These are phyloP conservation scores for Myotisia sp. DNA, from an alignment of 2,329 filamentous ascomycete species.

Conservation along the genomic window DNA sequence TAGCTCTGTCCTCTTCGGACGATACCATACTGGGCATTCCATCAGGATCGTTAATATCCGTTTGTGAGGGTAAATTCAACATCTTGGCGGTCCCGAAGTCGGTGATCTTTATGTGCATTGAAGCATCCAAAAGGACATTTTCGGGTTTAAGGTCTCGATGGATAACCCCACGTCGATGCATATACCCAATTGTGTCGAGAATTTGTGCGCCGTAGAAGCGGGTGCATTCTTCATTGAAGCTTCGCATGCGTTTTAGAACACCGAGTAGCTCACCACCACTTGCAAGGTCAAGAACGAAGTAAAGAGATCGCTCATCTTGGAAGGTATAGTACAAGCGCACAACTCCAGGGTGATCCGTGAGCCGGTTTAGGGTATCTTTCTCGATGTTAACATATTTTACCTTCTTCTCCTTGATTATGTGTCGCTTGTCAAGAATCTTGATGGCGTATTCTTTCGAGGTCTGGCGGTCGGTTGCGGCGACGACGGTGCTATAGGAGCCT, in stretches of 20 bases:
- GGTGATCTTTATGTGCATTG: slow-evolving; percentile 97
- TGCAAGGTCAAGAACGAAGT: slow-evolving; percentile 91
- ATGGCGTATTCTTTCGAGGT: slow-evolving; percentile 93
- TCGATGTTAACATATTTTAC: slow-evolving; percentile 99
- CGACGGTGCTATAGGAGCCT: slow-evolving; percentile 93
- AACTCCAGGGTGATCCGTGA: slow-evolving; percentile 92
- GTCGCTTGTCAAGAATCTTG: slow-evolving; percentile 93
- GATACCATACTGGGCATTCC: slow-evolving; percentile 35
- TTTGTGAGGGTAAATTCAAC: slow-evolving; percentile 43
- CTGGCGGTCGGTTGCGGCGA: slow-evolving; percentile 82
- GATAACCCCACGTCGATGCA: slow-evolving; percentile 92
- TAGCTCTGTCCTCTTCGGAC: slow-evolving; percentile 57
- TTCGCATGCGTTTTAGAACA: slow-evolving; percentile 83
- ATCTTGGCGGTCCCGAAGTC: slow-evolving; percentile 98
- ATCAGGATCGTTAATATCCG: slow-evolving; percentile 30
- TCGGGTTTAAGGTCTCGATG: slow-evolving; percentile 95
- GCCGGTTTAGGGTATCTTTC: slow-evolving; percentile 88
- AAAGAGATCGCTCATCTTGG: slow-evolving; percentile 87
- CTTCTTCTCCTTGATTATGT: slow-evolving; percentile 99
- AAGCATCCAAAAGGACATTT: slow-evolving; percentile 84
- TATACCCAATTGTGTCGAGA: slow-evolving; percentile 89
- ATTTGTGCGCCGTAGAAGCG: slow-evolving; percentile 93
- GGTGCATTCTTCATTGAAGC: slow-evolving; percentile 89
- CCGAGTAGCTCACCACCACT: slow-evolving; percentile 83
- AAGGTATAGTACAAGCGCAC: slow-evolving; percentile 97